A percentile compares a stretch with the other conserved stretches of the same genome.
phyloP scores from a whole-genome alignment of 2,329 filamentous ascomycete species.

The Botrytis medusae region DNA sequence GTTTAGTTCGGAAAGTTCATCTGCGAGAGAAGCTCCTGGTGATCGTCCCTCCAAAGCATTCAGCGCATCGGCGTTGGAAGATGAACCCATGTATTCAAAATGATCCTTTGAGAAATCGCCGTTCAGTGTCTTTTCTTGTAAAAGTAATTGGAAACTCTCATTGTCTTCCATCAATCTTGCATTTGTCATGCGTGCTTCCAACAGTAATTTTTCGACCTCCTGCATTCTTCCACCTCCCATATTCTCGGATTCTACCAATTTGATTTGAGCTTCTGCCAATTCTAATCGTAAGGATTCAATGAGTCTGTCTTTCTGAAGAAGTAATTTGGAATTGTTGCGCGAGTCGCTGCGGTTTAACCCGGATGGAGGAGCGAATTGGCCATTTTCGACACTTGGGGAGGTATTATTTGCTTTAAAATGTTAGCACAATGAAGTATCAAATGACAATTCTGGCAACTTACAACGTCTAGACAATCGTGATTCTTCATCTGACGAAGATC shows the following conservation, averaged over 20 bases:
- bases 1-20: conserved; percentile 71
- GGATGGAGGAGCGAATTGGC: conserved; percentile 82
- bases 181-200: conserved; percentile 94
- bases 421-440: conserved; percentile 25
- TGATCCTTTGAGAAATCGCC: conserved; percentile 85
- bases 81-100: conserved; percentile 57
- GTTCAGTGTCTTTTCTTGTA: conserved; percentile 93
- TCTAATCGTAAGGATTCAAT: conserved; percentile 92
- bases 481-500: conserved; percentile 56
- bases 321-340: conserved; percentile 81
- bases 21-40: conserved; percentile 67
- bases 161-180: conserved; percentile 97
- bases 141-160: conserved; percentile 92
- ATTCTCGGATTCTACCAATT: conserved; percentile 91
- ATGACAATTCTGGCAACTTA: conserved; percentile 41
- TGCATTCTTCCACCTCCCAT: conserved; percentile 82
- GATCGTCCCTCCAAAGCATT: conserved; percentile 60
- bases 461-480: conserved; percentile 59
- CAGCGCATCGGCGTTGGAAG: conserved; percentile 62
- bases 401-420: conserved; percentile 46
- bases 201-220: conserved; percentile 84
- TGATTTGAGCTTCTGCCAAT: conserved; percentile 92
- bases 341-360: conserved; percentile 86
- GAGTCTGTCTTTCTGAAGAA: conserved; percentile 93
- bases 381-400: conserved; percentile 68